A percentile compares a stretch with the other conserved stretches of the same genome.
Conservation (phyloP, 1,284 basidiomycete species). For the Ganoderma resinaceum region DNA sequence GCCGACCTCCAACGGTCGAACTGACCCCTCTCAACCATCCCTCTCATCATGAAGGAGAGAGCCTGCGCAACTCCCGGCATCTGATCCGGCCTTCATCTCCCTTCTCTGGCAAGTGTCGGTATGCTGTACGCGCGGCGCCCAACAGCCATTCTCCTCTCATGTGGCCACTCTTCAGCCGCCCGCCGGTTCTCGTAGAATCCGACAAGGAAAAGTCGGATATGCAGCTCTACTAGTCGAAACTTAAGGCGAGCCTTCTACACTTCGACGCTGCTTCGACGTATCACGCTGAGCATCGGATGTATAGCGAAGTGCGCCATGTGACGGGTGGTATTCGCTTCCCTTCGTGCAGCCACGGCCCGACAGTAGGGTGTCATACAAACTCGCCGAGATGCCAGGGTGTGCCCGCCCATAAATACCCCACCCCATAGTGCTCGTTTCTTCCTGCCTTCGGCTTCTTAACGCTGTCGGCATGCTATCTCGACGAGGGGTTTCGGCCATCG, state of each 20-base stretch:
- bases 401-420: constrained; percentile 6
- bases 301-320: constrained; percentile 12
- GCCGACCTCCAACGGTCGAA: too few species aligned
- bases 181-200: constrained; percentile 12
- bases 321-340: background rate
- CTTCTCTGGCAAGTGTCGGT: background rate
- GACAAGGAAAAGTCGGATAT: constrained; percentile 12
- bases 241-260: constrained; percentile 21
- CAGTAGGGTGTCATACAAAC: background rate
- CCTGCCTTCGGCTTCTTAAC: background rate
- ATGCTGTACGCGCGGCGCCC: constrained; percentile 1
- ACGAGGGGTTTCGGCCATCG: constrained; percentile 16
- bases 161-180: constrained; percentile 14
- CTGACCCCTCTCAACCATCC: too few species aligned
- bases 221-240: background rate
- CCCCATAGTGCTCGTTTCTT: background rate
- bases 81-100: background rate
- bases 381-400: background rate
- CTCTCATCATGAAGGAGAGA: too few species aligned
- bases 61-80: too few species aligned
- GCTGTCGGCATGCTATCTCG: constrained; percentile 10
- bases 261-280: background rate
- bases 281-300: background rate
- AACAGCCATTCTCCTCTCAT: background rate
- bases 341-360: constrained; percentile 2